Conservation (phyloP, 352 stramenopile species). For the Phytophthora lateralis region DNA sequence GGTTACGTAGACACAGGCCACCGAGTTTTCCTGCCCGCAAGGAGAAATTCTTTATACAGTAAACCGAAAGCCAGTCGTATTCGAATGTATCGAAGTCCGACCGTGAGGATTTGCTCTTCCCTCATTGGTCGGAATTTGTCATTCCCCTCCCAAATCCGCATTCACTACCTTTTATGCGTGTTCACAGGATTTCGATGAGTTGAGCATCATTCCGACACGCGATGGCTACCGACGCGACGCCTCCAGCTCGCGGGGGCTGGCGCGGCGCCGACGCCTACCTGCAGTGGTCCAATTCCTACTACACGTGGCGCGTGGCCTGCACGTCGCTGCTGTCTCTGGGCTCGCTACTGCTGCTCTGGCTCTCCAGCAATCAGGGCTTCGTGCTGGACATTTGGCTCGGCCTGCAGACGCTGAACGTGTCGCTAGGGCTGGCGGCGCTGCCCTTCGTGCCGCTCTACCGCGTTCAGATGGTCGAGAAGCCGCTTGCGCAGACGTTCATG, state of each 20-base stretch:
- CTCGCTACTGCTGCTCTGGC: conserved; percentile 47
- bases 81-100: not conserved
- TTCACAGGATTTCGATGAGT: not conserved
- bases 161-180: not conserved
- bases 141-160: not conserved
- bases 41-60: no score
- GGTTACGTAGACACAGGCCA: no score
- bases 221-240: conserved; percentile 16
- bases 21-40: not conserved
- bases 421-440: conserved; percentile 60
- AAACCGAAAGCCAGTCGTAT: no score
- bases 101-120: not conserved
- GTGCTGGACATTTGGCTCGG: conserved; percentile 53
- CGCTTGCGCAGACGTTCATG: not conserved
- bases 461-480: conserved; percentile 6
- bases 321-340: conserved; percentile 53
- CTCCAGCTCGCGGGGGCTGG: conserved; percentile 26
- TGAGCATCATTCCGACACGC: conserved; percentile 6
- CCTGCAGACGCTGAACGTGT: conserved; percentile 61
- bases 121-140: not conserved
- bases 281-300: conserved; percentile 77
- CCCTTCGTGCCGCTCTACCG: conserved; percentile 53
- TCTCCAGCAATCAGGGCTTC: conserved; percentile 36
- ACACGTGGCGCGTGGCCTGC: conserved; percentile 57
- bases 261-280: conserved; percentile 49